Base-by-base conservation (phyloP, 2,329 filamentous ascomycete genomes). In the Nigrospora oryzae region DNA sequence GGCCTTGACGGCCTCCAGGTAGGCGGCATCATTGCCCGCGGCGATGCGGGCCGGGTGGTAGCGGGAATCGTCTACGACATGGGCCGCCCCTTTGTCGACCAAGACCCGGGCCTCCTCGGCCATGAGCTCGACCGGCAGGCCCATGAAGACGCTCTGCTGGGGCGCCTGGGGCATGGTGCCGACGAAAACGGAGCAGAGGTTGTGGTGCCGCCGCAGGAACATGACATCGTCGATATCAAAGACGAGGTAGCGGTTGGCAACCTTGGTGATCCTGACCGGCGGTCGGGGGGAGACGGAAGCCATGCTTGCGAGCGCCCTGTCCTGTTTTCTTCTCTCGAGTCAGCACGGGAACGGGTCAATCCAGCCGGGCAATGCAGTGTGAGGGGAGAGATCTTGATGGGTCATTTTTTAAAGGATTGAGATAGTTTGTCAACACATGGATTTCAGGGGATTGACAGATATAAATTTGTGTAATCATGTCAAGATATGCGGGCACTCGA, bases 81-180 rank as follows among this genome's bases (percentile, higher is more conserved):
- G 88, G 36, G 82, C 91, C 54, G 81, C 78, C 47, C 79, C 81
- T 54, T 83, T 84, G 53, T 89, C 83, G 47, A 95, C 81, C 28
- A 98, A 75, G 44, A 93, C 68, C 51, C 82, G 77, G 4, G 84
- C 90, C 69, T 98, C 93, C 67, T 97, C 93, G 2, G 88, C 84
- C 70, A 93, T 87, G 38, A 98, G 73, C 69, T 96, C 86, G 23
- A 97, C 69, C 3, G 93, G 93, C 41, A 97, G 69, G 38, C 90
- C 88, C 47, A 91, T 77, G 61, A 97, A 97, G 46, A 95, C 78
- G 67, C 95, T 97, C 66, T 98, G 93, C 55, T 94, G 91, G 6
- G 90, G 89, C 46, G 89, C 84, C 65, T 97, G 90, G 2, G 93
- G 91, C 30, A 95, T 81, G 8, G 87, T 90, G 46, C 93, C 93